A percentile compares a stretch with the other conserved stretches of the same genome.
Conservation (phyloP, 2,329 filamentous ascomycete genomes). For the Penicillium frequentans region DNA sequence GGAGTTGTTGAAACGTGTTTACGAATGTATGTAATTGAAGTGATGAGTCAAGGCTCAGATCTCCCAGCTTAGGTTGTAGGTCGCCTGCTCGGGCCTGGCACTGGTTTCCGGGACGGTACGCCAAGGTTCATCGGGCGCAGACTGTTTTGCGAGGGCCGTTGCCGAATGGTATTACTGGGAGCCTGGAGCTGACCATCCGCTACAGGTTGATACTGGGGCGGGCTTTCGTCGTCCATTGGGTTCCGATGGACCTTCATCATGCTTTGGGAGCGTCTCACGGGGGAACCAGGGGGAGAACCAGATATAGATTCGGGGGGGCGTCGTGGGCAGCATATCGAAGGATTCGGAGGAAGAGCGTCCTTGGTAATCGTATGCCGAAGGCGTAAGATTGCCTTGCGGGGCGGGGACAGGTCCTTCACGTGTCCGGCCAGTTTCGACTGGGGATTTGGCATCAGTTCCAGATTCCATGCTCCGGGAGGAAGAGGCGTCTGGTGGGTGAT, state of each 20-base stretch:
- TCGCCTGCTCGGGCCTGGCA: slow-evolving; percentile 25
- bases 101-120: slow-evolving; percentile 39
- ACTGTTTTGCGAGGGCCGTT: slow-evolving; percentile 23
- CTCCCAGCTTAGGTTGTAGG: background rate
- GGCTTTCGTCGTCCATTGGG: slow-evolving; percentile 28
- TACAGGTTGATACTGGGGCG: slow-evolving; percentile 32
- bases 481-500: slow-evolving; percentile 45
- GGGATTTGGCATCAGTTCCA: slow-evolving; percentile 39
- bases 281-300: slow-evolving; percentile 33
- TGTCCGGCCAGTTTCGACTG: slow-evolving; percentile 31
- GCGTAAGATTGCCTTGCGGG: slow-evolving; percentile 22
- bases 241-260: slow-evolving; percentile 32
- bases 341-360: slow-evolving; percentile 38
- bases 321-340: slow-evolving; percentile 41
- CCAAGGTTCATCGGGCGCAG: slow-evolving; percentile 36
- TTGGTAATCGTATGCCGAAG: slow-evolving; percentile 15
- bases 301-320: slow-evolving; percentile 36
- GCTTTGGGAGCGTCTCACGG: slow-evolving; percentile 32
- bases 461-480: slow-evolving; percentile 30
- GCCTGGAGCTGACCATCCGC: slow-evolving; percentile 19
- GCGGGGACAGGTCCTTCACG: slow-evolving; percentile 23
- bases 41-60: background rate
- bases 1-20: background rate
- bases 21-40: background rate
- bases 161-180: slow-evolving; percentile 12